Base-by-base conservation (phyloP, 345 rosid genomes). In the Psidium friedrichsthalianum region DNA sequence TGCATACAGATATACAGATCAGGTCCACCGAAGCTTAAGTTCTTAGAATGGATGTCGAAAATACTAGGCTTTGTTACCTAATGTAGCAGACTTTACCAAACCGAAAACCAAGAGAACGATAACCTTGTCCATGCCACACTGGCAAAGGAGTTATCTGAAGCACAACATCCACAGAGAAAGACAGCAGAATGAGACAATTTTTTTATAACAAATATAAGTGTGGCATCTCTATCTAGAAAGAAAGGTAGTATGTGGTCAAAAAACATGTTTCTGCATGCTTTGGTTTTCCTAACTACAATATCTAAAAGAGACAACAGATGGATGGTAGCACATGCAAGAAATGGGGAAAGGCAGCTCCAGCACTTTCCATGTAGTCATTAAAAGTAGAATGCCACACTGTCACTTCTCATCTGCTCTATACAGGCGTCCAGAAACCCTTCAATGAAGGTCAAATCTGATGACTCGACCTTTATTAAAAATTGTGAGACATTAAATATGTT, bases 21-120 rank as follows among this genome's bases (percentile, higher is more conserved):
- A 27, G 47, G 56, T 51, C 40, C 49, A 69, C 52, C 16, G 8
- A 55, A 54, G n/a, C 44, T 86, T 24, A 51, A 83, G 82, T 29
- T 78, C n/a, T 12, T 36, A 69, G 24, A 69, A 5, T 32, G 47
- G 47, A 69, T 36, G 47, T 36, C 7, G 25, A 69, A 69, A 4
- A 11, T 36, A 69, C 13, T 36, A 69, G 42, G 25, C 47, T 69
- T 36, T 18, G 81, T 86, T 89, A 96, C 99, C 98, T 96, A 85
- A 94, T 93, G 92, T 94, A 96, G 86, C 98, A 96, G 86, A 94
- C 85, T 59, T 93, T 91, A 74, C 98, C 97, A 86, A 96, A 96
- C 54, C 98, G 94, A 87, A 95, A 96, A 84, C 99, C 99, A 88
- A 96, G 98, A 44, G 97, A 95, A 59, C 96, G 93, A 88, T 95